Evolutionary conservation across 2,329 filamentous ascomycete genomes (phyloP), one percentile per base, ranked within the genome.

Genomic region (Thielaviopsis musarum): DNA sequence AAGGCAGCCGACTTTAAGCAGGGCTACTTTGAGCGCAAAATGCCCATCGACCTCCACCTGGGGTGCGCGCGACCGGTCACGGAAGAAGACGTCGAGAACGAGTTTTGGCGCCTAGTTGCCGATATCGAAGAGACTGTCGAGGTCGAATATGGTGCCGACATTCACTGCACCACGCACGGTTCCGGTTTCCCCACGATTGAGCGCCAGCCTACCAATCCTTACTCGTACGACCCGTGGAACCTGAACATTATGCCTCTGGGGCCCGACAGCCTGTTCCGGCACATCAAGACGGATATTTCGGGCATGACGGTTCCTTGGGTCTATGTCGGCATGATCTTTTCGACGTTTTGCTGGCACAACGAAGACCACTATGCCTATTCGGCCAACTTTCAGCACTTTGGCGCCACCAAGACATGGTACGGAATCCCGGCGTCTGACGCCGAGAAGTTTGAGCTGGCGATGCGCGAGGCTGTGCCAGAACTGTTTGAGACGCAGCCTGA

Each of bases 251-350:
- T 97, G 62, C 93, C 93, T 0, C 82, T 97, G 57, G 85, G 95
- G 64, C 83, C 86, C 0, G 91, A 97, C 57, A 96, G 91, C 54
- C 75, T 98, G 0, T 98, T 98, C 74, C 82, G 91, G 55, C 88
- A 98, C 66, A 97, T 98, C 75, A 97, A 97, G 70, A 89, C 91
- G 0, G 93, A 98, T 68, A 94, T 98, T 58, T 97, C 93, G 1
- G 93, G 93, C 45, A 98, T 98, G 93, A 98, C 93, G 0, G 91
- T 98, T 7, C 93, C 93, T 0, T 98, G 93, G 93, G 83, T 98
- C 3, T 98, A 98, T 68, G 93, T 98, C 3, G 93, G 93, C 63
- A 98, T 98, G 93, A 94, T 95, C 48, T 98, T 98, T 69, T 98
- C 93, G 0, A 97, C 93, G 0, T 98, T 98, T 68, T 98, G 93